Evolutionary conservation across 768 basidiomycete genomes (phyloP).

Genomic region (Russula vinacea): DNA sequence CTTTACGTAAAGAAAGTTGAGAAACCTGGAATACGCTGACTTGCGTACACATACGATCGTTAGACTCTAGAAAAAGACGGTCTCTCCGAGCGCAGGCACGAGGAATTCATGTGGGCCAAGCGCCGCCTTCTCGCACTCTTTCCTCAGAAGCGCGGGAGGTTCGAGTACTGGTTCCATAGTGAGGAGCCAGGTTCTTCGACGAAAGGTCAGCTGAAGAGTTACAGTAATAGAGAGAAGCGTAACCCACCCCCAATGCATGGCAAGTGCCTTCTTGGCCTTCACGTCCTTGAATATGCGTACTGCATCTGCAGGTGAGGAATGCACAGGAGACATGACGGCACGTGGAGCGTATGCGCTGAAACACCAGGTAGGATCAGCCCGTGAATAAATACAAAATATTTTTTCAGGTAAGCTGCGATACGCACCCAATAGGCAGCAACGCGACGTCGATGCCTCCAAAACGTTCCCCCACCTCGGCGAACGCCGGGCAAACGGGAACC

Average conservation of each 20-base stretch:
- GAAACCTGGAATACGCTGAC: background rate
- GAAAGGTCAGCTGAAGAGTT: background rate
- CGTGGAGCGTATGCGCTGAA: constrained; percentile 58
- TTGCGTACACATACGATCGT: background rate
- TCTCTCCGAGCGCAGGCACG: constrained; percentile 62
- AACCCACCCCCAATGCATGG: constrained; percentile 68
- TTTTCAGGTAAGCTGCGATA: constrained; percentile 17
- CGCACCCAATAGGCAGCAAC: constrained; percentile 64
- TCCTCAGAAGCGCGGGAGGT: constrained; percentile 52
- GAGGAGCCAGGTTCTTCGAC: constrained; percentile 49
- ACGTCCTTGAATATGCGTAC: constrained; percentile 68
- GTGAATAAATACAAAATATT: background rate
- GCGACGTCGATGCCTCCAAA: constrained; percentile 67
- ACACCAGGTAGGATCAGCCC: constrained; percentile 25
- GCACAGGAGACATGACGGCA: constrained; percentile 53
- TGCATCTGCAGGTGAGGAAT: constrained; percentile 65
- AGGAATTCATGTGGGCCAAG: constrained; percentile 55
- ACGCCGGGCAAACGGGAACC: constrained; percentile 64
- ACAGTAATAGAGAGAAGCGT: background rate
- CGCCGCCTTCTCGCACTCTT: constrained; percentile 50
- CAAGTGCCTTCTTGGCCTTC: constrained; percentile 55
- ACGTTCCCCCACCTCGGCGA: constrained; percentile 61
- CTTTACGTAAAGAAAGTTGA: background rate
- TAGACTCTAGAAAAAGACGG: constrained; percentile 35
- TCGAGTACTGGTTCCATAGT: constrained; percentile 57